These are phyloP conservation scores for Phlebiopsis gigantea DNA, from an alignment of 768 basidiomycete species.

Conservation along the genomic window DNA sequence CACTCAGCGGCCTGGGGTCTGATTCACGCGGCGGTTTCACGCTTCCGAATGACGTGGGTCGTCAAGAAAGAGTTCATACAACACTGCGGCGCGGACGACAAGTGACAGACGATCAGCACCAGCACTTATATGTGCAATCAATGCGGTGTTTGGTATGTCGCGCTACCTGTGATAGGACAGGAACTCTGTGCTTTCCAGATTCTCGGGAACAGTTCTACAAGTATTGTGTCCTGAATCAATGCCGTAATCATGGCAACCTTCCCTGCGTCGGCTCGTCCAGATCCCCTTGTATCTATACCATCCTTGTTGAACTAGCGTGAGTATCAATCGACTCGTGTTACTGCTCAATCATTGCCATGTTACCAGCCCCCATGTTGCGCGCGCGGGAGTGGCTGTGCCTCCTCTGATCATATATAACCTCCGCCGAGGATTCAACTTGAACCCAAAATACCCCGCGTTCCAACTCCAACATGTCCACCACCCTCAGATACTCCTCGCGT, in stretches of 20 bases:
- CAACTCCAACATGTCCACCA: slow-evolving; percentile 4
- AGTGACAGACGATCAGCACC: background rate
- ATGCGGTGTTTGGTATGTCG: background rate
- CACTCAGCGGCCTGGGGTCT: background rate
- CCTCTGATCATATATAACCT: slow-evolving; percentile 3
- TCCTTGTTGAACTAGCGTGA: background rate
- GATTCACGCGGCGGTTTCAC: background rate
- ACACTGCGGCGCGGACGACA: background rate
- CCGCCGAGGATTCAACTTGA: background rate
- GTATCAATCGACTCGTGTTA: slow-evolving; percentile 3
- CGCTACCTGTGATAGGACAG: background rate
- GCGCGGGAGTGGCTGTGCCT: slow-evolving; percentile 5
- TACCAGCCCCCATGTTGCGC: slow-evolving; percentile 5
- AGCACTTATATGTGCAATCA: background rate
- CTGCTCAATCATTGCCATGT: slow-evolving; percentile 2
- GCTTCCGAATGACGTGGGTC: background rate
- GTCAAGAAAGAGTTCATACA: background rate
- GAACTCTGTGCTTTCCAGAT: background rate
- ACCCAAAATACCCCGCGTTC: background rate
- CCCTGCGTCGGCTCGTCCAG: slow-evolving; percentile 1
- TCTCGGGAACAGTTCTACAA: background rate
- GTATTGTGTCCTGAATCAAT: background rate
- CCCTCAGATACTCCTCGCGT: background rate
- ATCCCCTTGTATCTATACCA: background rate
- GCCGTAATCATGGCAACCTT: background rate